Percentiles rank a stretch among this genome's conserved stretches.
phyloP scores from a whole-genome alignment of 345 rosid genomes.

The Eucalyptus curtisii region DNA sequence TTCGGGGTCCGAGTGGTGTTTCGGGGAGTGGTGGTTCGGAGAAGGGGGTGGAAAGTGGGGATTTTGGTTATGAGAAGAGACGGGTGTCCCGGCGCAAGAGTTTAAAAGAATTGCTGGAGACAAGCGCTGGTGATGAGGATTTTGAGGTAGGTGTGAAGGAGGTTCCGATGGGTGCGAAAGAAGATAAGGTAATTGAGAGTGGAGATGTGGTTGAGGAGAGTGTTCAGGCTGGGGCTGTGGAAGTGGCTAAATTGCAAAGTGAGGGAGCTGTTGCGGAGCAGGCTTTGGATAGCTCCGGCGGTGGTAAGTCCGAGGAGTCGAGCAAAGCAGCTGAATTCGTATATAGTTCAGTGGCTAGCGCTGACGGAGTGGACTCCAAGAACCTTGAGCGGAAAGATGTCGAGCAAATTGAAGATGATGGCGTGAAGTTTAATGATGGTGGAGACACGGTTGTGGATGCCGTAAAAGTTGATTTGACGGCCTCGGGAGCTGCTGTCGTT shows the following conservation, averaged over 20 bases:
- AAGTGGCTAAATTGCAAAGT: slow-evolving; percentile 6
- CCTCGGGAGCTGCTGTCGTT: slow-evolving; percentile 15
- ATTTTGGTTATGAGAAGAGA: slow-evolving; percentile 17
- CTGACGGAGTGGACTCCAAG: background rate
- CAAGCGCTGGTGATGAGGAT: background rate
- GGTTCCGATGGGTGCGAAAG: background rate
- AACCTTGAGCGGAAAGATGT: background rate
- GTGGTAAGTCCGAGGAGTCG: background rate
- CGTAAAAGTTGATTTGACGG: slow-evolving; percentile 3
- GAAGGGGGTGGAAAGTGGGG: slow-evolving; percentile 1
- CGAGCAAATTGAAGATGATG: slow-evolving; percentile 16
- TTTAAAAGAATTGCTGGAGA: background rate
- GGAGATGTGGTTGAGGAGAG: background rate
- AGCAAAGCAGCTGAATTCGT: background rate
- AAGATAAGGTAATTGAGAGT: background rate
- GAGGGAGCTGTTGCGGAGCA: background rate
- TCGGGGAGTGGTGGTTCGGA: background rate
- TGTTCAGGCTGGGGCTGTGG: background rate
- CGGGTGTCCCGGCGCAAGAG: slow-evolving; percentile 4
- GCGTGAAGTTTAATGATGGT: slow-evolving; percentile 7
- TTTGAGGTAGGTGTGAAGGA: background rate
- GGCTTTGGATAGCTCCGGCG: background rate
- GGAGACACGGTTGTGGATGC: slow-evolving; percentile 24
- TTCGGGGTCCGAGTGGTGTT: slow-evolving; percentile 2
- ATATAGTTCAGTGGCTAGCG: background rate